Conservation (phyloP, 2,329 filamentous ascomycete genomes). For the Cytospora leucostoma region DNA sequence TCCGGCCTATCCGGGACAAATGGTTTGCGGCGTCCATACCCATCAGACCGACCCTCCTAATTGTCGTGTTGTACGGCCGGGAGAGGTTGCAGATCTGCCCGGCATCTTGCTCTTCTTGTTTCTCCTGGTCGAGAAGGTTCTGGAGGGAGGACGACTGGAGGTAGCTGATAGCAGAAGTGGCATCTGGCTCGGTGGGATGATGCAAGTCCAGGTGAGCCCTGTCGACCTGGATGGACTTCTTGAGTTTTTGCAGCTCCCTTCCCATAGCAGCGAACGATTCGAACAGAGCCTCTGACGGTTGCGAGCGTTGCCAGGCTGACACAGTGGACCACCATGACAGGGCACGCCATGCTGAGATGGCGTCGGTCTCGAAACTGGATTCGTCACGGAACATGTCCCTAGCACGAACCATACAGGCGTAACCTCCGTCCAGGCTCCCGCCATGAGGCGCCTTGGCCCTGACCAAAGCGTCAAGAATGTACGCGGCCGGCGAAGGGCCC, state of each 20-base stretch:
- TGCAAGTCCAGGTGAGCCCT: conserved; percentile 56
- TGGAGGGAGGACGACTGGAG: conserved; percentile 26
- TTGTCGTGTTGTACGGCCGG: conserved; percentile 31
- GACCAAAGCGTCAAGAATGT: conserved; percentile 44
- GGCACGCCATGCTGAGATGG: conserved; percentile 48
- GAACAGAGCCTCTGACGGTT: conserved; percentile 51
- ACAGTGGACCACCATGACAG: conserved; percentile 57
- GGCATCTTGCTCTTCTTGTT: conserved; percentile 19
- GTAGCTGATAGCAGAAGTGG: conserved; percentile 47
- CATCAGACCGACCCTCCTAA: conserved; percentile 40
- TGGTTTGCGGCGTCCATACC: conserved; percentile 51
- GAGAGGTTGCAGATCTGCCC: conserved; percentile 18
- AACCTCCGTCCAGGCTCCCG: conserved; percentile 52
- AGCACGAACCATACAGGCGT: conserved; percentile 49
- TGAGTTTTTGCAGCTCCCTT: conserved; percentile 37
- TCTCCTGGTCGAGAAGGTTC: conserved; percentile 35
- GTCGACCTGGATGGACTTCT: conserved; percentile 44
- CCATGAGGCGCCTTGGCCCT: conserved; percentile 39
- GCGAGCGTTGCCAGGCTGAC: conserved; percentile 47
- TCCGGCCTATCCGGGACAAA: conserved; percentile 44
- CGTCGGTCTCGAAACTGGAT: conserved; percentile 38
- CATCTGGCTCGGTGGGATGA: conserved; percentile 54
- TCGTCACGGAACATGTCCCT: conserved; percentile 44
- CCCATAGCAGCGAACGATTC: conserved; percentile 54
- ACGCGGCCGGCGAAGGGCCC: conserved; percentile 29